phyloP scores from a whole-genome alignment of 164 flowering plant genomes.

The Brasenia schreberi region DNA sequence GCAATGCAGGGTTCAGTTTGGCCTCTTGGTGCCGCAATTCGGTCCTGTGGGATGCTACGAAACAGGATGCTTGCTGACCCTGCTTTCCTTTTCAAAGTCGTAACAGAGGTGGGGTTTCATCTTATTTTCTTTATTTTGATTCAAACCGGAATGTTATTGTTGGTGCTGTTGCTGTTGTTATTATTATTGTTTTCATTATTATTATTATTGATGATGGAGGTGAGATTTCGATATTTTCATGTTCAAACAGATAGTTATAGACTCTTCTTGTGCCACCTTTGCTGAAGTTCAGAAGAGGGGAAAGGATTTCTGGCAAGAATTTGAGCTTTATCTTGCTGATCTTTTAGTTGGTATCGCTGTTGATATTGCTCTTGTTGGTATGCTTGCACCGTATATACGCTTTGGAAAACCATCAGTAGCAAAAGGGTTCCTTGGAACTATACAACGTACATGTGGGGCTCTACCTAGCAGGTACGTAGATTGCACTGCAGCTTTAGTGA shows the following conservation, averaged over 20 bases:
- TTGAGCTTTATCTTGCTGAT: constrained; percentile 86
- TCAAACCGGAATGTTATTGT: neutral
- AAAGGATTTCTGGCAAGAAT: constrained; percentile 91
- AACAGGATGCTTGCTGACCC: constrained; percentile 93
- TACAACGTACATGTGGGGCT: constrained; percentile 45
- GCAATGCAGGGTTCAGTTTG: constrained; percentile 44
- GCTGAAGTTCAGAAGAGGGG: constrained; percentile 95
- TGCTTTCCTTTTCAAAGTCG: constrained; percentile 80
- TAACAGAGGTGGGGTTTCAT: constrained; percentile 56
- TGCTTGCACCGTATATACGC: constrained; percentile 90
- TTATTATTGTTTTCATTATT: no score
- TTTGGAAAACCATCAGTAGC: constrained; percentile 57
- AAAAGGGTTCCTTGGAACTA: constrained; percentile 50
- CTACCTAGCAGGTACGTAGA: constrained; percentile 75
- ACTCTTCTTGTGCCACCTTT: constrained; percentile 93
- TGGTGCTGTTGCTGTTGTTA: neutral
- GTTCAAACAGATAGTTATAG: constrained; percentile 64
- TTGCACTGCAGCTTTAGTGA: neutral
- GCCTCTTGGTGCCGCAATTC: constrained; percentile 54
- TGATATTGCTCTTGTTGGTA: constrained; percentile 70
- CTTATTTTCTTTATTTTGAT: neutral
- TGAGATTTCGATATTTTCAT: constrained; percentile 2
- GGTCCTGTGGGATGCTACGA: constrained; percentile 56
- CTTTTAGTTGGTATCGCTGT: constrained; percentile 80
- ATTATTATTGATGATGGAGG: neutral